Evolutionary conservation across 129 eudicot species (phyloP).

Genomic region (Escallonia herrerae): DNA sequence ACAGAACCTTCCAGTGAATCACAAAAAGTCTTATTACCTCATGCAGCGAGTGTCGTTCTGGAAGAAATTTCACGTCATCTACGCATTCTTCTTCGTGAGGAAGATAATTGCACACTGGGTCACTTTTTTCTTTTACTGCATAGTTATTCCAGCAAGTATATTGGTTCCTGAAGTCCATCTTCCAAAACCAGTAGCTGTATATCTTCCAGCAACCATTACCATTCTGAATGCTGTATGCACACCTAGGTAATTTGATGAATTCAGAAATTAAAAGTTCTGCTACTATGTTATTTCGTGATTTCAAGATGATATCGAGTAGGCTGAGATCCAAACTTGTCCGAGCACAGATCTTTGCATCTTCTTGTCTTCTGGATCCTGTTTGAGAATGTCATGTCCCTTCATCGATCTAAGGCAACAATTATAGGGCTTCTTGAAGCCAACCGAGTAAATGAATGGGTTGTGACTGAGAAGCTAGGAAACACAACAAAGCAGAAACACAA

Average conservation of each 20-base stretch:
- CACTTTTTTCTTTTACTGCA: conserved; percentile 80
- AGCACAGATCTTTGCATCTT: conserved; percentile 60
- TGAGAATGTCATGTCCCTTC: conserved; percentile 94
- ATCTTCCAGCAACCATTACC: conserved; percentile 71
- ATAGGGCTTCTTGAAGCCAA: conserved; percentile 77
- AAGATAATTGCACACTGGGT: conserved; percentile 88
- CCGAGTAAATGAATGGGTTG: conserved; percentile 88
- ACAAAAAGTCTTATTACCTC: conserved; percentile 4
- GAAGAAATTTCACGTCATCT: conserved; percentile 76
- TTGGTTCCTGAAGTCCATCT: conserved; percentile 75
- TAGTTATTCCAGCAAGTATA: conserved; percentile 62
- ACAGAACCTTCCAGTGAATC: neutral
- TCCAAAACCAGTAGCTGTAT: conserved; percentile 55
- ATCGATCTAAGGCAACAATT: conserved; percentile 75
- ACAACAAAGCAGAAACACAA: conserved; percentile 35
- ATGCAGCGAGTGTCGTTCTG: conserved; percentile 70
- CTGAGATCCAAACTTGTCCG: conserved; percentile 8
- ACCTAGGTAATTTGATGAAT: conserved; percentile 34
- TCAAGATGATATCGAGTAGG: neutral
- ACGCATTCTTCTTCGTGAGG: conserved; percentile 83
- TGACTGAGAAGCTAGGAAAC: conserved; percentile 77
- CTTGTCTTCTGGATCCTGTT: conserved; percentile 86
- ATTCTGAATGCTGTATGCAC: conserved; percentile 64
- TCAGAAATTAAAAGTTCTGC: neutral
- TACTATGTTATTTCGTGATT: neutral